phyloP scores from a whole-genome alignment of 2,329 filamentous ascomycete genomes.

The Alternaria sp. region DNA sequence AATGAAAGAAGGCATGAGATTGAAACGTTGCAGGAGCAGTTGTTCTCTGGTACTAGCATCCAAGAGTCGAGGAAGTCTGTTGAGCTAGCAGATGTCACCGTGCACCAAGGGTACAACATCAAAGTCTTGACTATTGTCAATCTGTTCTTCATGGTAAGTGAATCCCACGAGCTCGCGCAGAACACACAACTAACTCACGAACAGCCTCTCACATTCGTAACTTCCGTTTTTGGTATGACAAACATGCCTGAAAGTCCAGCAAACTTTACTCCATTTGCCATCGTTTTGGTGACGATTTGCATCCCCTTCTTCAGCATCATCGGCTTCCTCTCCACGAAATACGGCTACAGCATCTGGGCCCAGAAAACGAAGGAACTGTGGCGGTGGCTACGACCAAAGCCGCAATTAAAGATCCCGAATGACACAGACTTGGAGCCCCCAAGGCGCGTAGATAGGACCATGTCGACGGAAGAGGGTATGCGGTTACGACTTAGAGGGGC shows the following conservation, averaged over 20 bases:
- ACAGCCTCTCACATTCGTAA: constrained; percentile 65
- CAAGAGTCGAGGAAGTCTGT: constrained; percentile 67
- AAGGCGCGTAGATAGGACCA: constrained; percentile 24
- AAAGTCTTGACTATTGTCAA: constrained; percentile 65
- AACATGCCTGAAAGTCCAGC: constrained; percentile 51
- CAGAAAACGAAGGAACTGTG: constrained; percentile 37
- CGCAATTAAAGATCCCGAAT: constrained; percentile 2
- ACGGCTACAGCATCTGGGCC: constrained; percentile 49
- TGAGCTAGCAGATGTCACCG: constrained; percentile 59
- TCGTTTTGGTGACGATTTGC: constrained; percentile 52
- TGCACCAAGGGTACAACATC: constrained; percentile 67
- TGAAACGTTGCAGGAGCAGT: constrained; percentile 64
- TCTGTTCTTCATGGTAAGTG: constrained; percentile 61
- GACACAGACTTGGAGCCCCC: constrained; percentile 13
- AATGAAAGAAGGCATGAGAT: constrained; percentile 63
- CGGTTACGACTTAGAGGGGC: constrained; percentile 4
- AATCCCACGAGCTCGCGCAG: too few species aligned
- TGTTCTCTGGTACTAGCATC: constrained; percentile 69
- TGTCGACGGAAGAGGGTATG: constrained; percentile 41
- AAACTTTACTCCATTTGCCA: constrained; percentile 49
- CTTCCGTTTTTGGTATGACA: constrained; percentile 63
- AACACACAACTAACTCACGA: background rate
- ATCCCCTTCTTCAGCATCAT: constrained; percentile 56
- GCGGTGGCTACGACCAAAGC: constrained; percentile 35
- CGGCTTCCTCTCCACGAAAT: constrained; percentile 52